Evolutionary conservation across 495 filamentous ascomycete genomes (phyloP), one percentile per base, ranked within the genome.

Genomic region (Penicillium bovifimosum): DNA sequence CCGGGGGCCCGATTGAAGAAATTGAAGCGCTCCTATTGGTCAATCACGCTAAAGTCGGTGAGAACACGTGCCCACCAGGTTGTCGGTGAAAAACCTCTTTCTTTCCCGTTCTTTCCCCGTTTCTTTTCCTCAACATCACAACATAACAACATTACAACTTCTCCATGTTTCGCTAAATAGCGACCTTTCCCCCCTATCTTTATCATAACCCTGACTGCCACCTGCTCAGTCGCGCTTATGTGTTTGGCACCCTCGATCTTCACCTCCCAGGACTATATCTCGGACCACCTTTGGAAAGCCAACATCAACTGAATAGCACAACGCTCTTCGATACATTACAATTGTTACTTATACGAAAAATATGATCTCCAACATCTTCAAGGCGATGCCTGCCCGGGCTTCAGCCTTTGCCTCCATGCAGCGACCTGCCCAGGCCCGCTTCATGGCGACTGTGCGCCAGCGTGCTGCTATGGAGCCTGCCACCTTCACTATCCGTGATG

Each of bases 241-340:
- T 88, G 86, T 88, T 88, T 87, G 80, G 85, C 85, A 82, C 79
- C 85, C 73, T 90, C 91, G 68, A 81, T 87, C 73, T 96, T 92
- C 80, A 96, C 91, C 79, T 96, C 91, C 75, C 91, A 96, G 90
- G 90, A 95, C 81, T 95, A 95, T 79, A 88, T 95, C 79, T 95
- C 90, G 87, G 88, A 96, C 82, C 93, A 98, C 79, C 84, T 98
- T 78, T 98, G 93, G 93, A 96, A 96, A 82, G 85, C 93, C 71
- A 86, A 82, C 59, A 81, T 80, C 60, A 89, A 87, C 74, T 91
- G 78, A 87, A 80, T 47, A 55, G 55, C 66, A 59, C 46, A 24
- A 52, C 40, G 42, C 55, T 49, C 49, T 28, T 9, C 35, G 16
- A 14, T 52, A 33, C 8, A 54, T 43, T 33, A 29, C 60, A 52